Percentiles rank a stretch among this genome's conserved stretches.
Conservation (phyloP, 1,139 yeast genomes). For the Taphrina wiesneri region DNA sequence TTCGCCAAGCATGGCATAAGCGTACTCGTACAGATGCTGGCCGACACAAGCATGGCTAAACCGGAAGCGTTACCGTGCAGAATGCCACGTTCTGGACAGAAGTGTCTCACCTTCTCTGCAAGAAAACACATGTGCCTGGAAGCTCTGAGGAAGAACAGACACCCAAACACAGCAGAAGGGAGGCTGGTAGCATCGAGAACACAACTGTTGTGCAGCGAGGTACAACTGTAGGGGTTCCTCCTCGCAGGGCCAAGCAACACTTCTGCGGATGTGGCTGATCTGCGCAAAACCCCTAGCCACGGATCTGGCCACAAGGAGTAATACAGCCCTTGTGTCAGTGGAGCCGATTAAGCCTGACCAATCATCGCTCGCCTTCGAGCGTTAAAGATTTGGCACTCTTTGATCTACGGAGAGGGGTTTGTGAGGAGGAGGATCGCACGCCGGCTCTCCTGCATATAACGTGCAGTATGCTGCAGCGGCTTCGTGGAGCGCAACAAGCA, state of each 20-base stretch:
- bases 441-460: constrained; percentile 7
- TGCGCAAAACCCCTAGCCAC: neutral
- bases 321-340: neutral
- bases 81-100: neutral
- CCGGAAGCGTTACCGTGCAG: neutral
- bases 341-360: neutral
- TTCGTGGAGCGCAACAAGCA: neutral
- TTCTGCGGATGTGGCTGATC: neutral
- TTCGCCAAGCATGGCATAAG: neutral
- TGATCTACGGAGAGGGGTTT: neutral
- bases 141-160: neutral
- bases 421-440: neutral
- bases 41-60: neutral
- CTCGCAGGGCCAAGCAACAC: neutral
- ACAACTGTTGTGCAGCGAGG: neutral
- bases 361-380: neutral
- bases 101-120: neutral
- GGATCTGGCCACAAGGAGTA: neutral
- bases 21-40: neutral
- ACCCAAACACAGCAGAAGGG: neutral
- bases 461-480: neutral
- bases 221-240: neutral
- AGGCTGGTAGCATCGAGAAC: neutral
- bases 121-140: neutral
- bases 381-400: neutral